A percentile compares a stretch with the other conserved stretches of the same genome.
Conservation (phyloP, 371 early-diverging fungal species). For the Entomophthora muscae region DNA sequence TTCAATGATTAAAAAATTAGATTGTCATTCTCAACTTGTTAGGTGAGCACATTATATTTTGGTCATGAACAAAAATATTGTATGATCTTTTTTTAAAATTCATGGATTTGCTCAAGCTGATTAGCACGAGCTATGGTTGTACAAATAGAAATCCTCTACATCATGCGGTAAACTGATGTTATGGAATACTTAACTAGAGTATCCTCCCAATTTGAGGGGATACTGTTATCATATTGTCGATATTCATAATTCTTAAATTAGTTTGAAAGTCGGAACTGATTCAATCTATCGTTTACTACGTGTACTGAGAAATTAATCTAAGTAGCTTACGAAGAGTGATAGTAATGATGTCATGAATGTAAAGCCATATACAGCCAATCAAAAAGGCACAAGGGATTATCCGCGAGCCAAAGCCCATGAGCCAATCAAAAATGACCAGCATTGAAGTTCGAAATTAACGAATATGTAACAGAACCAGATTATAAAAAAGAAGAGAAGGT, state of each 20-base stretch:
- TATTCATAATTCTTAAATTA: not conserved
- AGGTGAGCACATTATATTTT: too few relatives aligned
- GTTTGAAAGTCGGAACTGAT: not conserved
- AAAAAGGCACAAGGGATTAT: too few relatives aligned
- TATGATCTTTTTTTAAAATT: too few relatives aligned
- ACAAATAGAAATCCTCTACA: too few relatives aligned
- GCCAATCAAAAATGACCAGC: not conserved
- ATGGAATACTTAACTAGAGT: not conserved
- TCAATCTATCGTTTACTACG: not conserved
- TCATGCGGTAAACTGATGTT: not conserved
- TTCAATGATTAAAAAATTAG: too few relatives aligned
- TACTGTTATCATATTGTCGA: not conserved
- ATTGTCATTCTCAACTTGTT: too few relatives aligned
- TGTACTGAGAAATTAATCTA: too few relatives aligned
- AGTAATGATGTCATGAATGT: not conserved
- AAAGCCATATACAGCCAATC: too few relatives aligned
- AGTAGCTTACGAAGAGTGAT: not conserved
- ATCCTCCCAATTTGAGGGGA: not conserved
- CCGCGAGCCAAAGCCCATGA: not conserved
- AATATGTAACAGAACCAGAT: not conserved
- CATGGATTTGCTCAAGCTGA: too few relatives aligned
- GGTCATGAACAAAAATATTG: too few relatives aligned
- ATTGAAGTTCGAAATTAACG: not conserved
- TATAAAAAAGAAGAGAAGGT: not conserved
- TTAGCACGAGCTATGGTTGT: too few relatives aligned